Percentiles rank a stretch among this genome's conserved stretches.
These are phyloP conservation scores for Protostelium mycophagum DNA, from an alignment of 78 protist species.

Conservation along the genomic window DNA sequence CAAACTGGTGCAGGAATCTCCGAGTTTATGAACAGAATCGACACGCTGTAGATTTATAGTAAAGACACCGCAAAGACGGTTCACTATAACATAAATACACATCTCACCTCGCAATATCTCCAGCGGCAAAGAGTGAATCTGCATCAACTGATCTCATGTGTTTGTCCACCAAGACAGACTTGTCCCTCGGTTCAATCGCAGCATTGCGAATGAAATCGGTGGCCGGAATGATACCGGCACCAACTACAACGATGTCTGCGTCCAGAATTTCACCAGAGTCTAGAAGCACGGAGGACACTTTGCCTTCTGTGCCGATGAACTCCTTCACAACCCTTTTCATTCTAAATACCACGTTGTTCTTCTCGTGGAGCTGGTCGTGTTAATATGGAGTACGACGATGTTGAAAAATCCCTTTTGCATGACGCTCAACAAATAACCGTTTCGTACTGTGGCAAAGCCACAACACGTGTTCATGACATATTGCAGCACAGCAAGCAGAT, in stretches of 20 bases:
- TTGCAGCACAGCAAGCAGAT: no score
- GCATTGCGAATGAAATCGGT: background rate
- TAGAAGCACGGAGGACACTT: background rate
- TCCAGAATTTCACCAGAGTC: slow-evolving; percentile 7
- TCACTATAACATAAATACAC: background rate
- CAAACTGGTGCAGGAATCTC: no score
- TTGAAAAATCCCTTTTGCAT: no score
- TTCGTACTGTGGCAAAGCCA: no score
- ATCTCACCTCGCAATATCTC: background rate
- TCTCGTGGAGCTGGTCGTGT: slow-evolving; percentile 11
- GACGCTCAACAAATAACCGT: no score
- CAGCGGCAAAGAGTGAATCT: background rate
- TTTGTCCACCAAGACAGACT: background rate
- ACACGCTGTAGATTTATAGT: no score
- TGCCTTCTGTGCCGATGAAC: background rate
- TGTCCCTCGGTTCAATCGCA: background rate
- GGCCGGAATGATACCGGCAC: slow-evolving; percentile 5
- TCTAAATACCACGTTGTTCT: background rate
- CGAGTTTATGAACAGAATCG: no score
- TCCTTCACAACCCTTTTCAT: background rate
- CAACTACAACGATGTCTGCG: slow-evolving; percentile 6
- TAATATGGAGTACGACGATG: background rate
- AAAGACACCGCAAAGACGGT: background rate
- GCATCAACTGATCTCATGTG: background rate
- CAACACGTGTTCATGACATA: no score